Conservation (phyloP, 495 filamentous ascomycete genomes). For the Xylaria acuta region DNA sequence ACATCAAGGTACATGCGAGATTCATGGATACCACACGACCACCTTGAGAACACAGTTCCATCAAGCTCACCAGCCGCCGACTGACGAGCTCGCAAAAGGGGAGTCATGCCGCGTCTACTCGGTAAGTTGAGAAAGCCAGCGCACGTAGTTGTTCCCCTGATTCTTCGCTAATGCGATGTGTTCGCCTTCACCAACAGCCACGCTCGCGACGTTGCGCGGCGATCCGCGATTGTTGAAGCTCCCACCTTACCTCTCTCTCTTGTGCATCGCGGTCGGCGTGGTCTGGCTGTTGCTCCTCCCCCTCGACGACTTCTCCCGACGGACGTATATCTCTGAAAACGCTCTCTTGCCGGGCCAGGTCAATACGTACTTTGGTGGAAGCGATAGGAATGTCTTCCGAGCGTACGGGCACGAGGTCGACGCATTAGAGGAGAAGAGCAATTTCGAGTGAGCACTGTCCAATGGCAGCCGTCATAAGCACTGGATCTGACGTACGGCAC, state of each 20-base stretch:
- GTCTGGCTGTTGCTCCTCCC: constrained; percentile 93
- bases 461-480: neutral
- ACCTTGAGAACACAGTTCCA: constrained; percentile 14
- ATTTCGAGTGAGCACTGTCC: constrained; percentile 50
- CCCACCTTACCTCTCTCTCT: constrained; percentile 80
- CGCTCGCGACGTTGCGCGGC: constrained; percentile 61
- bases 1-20: constrained; percentile 8
- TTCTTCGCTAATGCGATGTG: constrained; percentile 16
- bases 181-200: constrained; percentile 43
- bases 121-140: constrained; percentile 31
- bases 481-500: constrained; percentile 5
- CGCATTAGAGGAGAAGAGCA: constrained; percentile 60
- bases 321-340: constrained; percentile 97
- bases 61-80: constrained; percentile 15
- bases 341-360: constrained; percentile 95
- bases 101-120: constrained; percentile 43
- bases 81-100: constrained; percentile 13
- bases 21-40: constrained; percentile 26
- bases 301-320: constrained; percentile 86
- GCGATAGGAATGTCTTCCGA: constrained; percentile 92
- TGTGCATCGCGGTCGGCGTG: constrained; percentile 90
- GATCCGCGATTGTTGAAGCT: constrained; percentile 74
- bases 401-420: constrained; percentile 88
- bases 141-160: neutral
- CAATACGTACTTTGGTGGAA: constrained; percentile 95